Conservation (phyloP, 2,329 filamentous ascomycete genomes). For the Fusarium anthophilum region DNA sequence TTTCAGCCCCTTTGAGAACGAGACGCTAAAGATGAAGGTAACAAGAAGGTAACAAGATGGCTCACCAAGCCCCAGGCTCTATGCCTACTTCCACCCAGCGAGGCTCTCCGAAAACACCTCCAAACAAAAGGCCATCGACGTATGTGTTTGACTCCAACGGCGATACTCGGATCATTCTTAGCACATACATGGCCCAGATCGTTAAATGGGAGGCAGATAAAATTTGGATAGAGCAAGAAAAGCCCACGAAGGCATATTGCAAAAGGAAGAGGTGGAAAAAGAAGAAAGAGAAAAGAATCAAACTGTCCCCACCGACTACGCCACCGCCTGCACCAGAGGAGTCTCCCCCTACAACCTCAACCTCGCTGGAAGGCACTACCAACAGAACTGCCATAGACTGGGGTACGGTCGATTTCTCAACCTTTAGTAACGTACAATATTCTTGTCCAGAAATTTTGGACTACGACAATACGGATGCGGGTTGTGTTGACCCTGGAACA, state of each 20-base stretch:
- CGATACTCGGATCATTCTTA: neutral
- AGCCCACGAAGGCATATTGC: rapidly evolving
- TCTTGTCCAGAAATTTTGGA: rapidly evolving
- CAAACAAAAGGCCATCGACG: neutral
- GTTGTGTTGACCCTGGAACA: rapidly evolving
- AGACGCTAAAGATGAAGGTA: rapidly evolving
- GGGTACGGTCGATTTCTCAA: rapidly evolving
- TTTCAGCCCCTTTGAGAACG: rapidly evolving
- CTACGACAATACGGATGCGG: rapidly evolving
- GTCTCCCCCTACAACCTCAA: rapidly evolving
- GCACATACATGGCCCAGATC: rapidly evolving
- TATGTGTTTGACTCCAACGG: neutral
- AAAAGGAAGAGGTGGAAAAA: neutral
- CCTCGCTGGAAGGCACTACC: rapidly evolving
- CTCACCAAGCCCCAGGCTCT: rapidly evolving
- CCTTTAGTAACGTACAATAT: rapidly evolving
- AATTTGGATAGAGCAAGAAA: rapidly evolving
- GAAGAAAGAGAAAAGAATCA: neutral
- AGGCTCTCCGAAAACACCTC: rapidly evolving
- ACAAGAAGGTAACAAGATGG: neutral
- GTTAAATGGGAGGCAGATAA: neutral
- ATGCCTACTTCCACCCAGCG: rapidly evolving
- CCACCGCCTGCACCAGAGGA: rapidly evolving
- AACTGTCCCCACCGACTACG: rapidly evolving
- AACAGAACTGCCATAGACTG: rapidly evolving